phyloP scores from a whole-genome alignment of 108 stramenopile species.

The Pseudonitzschia multiseries region DNA sequence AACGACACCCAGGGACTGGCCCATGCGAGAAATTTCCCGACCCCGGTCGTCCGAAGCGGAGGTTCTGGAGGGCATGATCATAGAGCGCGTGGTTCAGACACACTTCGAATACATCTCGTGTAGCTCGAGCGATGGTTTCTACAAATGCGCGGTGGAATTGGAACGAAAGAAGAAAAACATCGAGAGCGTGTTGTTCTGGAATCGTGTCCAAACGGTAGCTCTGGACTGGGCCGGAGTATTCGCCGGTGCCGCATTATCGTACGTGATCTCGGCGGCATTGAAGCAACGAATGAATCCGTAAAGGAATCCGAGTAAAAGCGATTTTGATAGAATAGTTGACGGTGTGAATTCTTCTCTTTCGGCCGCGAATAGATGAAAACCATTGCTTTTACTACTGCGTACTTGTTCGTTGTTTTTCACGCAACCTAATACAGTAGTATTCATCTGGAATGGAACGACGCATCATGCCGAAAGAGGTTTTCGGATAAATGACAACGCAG shows the following conservation, averaged over 20 bases:
- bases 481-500: too few species aligned
- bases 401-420: too few species aligned
- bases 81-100: conserved; percentile 62
- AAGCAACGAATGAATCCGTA: conserved; percentile 23
- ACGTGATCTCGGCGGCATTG: conserved; percentile 35
- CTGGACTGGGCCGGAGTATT: conserved; percentile 50
- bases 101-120: conserved; percentile 83
- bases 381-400: too few species aligned
- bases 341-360: background rate
- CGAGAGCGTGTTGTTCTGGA: conserved; percentile 53
- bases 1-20: conserved; percentile 38
- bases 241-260: conserved; percentile 49
- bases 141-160: conserved; percentile 40
- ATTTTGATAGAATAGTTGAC: too few species aligned
- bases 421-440: too few species aligned
- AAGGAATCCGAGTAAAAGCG: background rate
- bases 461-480: too few species aligned
- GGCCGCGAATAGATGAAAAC: too few species aligned
- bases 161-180: conserved; percentile 36
- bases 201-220: conserved; percentile 29
- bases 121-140: conserved; percentile 26
- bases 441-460: too few species aligned
- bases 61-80: conserved; percentile 58
- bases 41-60: conserved; percentile 35
- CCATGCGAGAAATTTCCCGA: conserved; percentile 37